Conservation (phyloP, 495 filamentous ascomycete species). For the Neurospora sp. region DNA sequence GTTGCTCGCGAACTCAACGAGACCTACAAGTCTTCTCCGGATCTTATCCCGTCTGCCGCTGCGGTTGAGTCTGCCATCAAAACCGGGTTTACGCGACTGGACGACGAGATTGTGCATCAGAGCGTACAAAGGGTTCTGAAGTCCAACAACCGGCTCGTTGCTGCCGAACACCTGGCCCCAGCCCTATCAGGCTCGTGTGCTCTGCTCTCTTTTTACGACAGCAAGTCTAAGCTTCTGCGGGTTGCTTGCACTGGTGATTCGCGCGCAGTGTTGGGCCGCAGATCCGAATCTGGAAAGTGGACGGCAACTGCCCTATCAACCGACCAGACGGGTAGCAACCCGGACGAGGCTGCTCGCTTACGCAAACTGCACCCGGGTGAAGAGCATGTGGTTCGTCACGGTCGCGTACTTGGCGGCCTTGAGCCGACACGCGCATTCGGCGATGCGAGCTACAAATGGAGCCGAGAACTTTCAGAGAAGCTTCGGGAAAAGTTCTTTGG, state of each 20-base stretch:
- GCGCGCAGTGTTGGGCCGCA: conserved; percentile 80
- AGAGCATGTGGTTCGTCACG: conserved; percentile 70
- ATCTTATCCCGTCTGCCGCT: conserved; percentile 54
- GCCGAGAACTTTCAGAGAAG: conserved; percentile 64
- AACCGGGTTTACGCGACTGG: conserved; percentile 74
- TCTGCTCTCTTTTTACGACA: conserved; percentile 93
- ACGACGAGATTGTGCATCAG: conserved; percentile 86
- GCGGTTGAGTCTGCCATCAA: conserved; percentile 89
- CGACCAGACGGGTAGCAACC: conserved; percentile 85
- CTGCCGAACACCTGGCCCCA: conserved; percentile 84
- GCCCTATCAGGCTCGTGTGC: conserved; percentile 94
- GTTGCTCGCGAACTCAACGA: conserved; percentile 91
- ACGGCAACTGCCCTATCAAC: conserved; percentile 77
- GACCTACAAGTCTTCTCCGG: conserved; percentile 71
- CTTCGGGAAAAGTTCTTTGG: conserved; percentile 82
- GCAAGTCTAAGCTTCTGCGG: conserved; percentile 66
- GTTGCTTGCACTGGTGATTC: conserved; percentile 95
- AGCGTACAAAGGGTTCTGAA: conserved; percentile 82
- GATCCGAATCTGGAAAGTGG: conserved; percentile 76
- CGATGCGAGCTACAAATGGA: conserved; percentile 96
- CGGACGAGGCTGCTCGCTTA: conserved; percentile 71
- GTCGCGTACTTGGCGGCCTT: conserved; percentile 81
- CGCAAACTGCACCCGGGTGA: conserved; percentile 82
- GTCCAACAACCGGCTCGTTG: conserved; percentile 72
- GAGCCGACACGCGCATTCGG: conserved; percentile 93